Evolutionary conservation across 2,329 filamentous ascomycete species (phyloP).

Genomic region (Colletotrichum horii): DNA sequence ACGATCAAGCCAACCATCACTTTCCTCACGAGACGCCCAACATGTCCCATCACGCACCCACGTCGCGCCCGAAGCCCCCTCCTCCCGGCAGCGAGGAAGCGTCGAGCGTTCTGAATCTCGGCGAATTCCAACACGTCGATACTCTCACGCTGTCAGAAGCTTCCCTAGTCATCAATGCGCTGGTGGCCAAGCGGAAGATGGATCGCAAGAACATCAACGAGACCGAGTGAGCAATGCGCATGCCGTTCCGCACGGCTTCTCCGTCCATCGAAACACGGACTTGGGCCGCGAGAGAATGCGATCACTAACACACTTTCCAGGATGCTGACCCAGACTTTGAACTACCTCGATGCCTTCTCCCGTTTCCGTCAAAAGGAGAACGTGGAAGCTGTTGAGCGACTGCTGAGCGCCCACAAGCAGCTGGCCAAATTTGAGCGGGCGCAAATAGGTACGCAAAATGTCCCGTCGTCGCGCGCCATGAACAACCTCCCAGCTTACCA

Average conservation of each 20-base stretch:
- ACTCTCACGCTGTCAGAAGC: slow-evolving; percentile 93
- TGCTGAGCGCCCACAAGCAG: slow-evolving; percentile 79
- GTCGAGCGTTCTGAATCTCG: slow-evolving; percentile 78
- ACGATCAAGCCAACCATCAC: background rate
- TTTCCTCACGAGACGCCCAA: background rate
- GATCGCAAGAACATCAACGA: slow-evolving; percentile 84
- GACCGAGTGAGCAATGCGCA: slow-evolving; percentile 69
- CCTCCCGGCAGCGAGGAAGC: slow-evolving; percentile 88
- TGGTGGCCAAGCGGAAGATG: slow-evolving; percentile 79
- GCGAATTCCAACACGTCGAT: slow-evolving; percentile 92
- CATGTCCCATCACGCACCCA: slow-evolving; percentile 31
- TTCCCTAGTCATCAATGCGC: slow-evolving; percentile 87
- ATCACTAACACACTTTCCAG: slow-evolving; percentile 39
- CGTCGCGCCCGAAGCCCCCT: slow-evolving; percentile 71
- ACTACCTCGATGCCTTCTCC: slow-evolving; percentile 93
- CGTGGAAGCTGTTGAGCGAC: slow-evolving; percentile 89
- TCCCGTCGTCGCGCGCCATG: background rate
- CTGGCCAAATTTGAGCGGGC: slow-evolving; percentile 93
- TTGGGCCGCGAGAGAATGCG: background rate
- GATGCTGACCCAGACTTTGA: slow-evolving; percentile 85
- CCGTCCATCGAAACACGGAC: background rate
- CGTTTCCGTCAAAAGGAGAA: slow-evolving; percentile 96
- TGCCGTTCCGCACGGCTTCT: background rate
- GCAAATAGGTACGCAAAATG: slow-evolving; percentile 72
- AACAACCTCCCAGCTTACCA: background rate